A percentile compares a stretch with the other conserved stretches of the same genome.
Evolutionary conservation across 2,329 filamentous ascomycete genomes (phyloP).

Genomic region (Hypoxylon sp.): DNA sequence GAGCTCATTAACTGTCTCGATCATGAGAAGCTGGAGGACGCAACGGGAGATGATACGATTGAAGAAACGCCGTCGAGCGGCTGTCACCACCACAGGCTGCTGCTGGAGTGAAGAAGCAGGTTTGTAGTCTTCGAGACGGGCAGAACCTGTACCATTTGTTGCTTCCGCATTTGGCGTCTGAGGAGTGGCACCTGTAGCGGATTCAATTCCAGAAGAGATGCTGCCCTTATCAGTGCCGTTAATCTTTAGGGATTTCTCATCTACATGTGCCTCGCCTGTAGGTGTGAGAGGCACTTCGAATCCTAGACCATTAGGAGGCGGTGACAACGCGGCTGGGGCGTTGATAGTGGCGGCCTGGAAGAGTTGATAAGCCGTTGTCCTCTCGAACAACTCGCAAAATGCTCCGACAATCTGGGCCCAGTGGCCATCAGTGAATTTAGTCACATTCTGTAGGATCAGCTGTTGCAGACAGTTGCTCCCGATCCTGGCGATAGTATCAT

Average conservation of each 20-base stretch:
- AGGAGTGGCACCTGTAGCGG: slow-evolving; percentile 44
- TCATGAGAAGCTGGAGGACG: slow-evolving; percentile 97
- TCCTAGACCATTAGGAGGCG: slow-evolving; percentile 67
- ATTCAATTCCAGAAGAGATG: slow-evolving; percentile 55
- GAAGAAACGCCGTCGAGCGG: slow-evolving; percentile 93
- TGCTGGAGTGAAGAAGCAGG: slow-evolving; percentile 83
- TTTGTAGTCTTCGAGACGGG: slow-evolving; percentile 86
- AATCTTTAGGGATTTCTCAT: slow-evolving; percentile 73
- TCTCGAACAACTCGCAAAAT: slow-evolving; percentile 95
- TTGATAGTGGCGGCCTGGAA: slow-evolving; percentile 84
- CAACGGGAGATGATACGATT: slow-evolving; percentile 99
- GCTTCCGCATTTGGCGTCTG: slow-evolving; percentile 46
- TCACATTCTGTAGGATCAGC: slow-evolving; percentile 94
- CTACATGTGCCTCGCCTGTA: slow-evolving; percentile 57
- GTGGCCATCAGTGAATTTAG: slow-evolving; percentile 87
- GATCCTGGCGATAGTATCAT: slow-evolving; percentile 97
- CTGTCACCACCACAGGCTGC: slow-evolving; percentile 92
- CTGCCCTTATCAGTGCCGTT: slow-evolving; percentile 67
- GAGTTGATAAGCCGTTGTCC: slow-evolving; percentile 93
- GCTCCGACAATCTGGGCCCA: slow-evolving; percentile 96
- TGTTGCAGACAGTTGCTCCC: slow-evolving; percentile 98
- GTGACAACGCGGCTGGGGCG: slow-evolving; percentile 65
- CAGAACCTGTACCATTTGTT: slow-evolving; percentile 57
- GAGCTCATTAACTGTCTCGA: slow-evolving; percentile 98
- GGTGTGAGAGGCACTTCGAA: slow-evolving; percentile 64